These are phyloP conservation scores for Geosiphon pyriformis DNA, from an alignment of 192 early-diverging fungal species.

Conservation along the genomic window DNA sequence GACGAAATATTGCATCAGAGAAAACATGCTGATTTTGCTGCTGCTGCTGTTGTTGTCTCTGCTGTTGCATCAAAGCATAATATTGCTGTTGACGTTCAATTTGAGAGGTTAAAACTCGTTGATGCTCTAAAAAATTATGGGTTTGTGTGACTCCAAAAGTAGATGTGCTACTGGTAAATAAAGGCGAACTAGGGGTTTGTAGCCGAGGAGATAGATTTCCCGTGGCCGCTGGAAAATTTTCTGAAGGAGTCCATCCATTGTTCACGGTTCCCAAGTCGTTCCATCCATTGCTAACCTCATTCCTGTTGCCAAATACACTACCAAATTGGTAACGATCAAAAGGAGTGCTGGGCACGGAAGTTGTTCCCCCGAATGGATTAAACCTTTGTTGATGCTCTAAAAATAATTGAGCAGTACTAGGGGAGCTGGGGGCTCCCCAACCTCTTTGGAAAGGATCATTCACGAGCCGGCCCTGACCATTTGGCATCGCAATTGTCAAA, in stretches of 20 bases:
- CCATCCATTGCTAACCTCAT: slow-evolving; percentile 17
- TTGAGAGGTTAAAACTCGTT: slow-evolving; percentile 32
- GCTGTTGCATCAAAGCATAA: slow-evolving; percentile 32
- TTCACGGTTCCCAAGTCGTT: background rate
- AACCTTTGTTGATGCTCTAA: slow-evolving; percentile 24
- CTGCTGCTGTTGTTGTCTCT: slow-evolving; percentile 23
- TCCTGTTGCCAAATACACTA: slow-evolving; percentile 18
- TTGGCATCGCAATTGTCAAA: slow-evolving; percentile 21
- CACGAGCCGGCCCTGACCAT: slow-evolving; percentile 9
- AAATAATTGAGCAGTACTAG: slow-evolving; percentile 24
- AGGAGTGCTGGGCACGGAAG: slow-evolving; percentile 24
- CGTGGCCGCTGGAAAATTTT: background rate
- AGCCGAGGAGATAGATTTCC: slow-evolving; percentile 20
- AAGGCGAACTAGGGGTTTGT: slow-evolving; percentile 16
- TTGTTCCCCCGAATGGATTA: slow-evolving; percentile 25
- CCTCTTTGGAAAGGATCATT: slow-evolving; percentile 14
- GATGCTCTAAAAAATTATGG: slow-evolving; percentile 19
- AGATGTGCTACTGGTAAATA: slow-evolving; percentile 9
- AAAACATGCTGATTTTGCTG: slow-evolving; percentile 14
- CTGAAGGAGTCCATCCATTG: slow-evolving; percentile 11
- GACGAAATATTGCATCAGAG: background rate
- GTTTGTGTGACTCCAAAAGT: slow-evolving; percentile 7
- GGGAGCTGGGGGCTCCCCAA: slow-evolving; percentile 21
- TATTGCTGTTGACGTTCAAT: slow-evolving; percentile 38
- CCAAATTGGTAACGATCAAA: slow-evolving; percentile 26